phyloP scores from a whole-genome alignment of 805 yeast genomes.

The Starmerella lactis-condensi region DNA sequence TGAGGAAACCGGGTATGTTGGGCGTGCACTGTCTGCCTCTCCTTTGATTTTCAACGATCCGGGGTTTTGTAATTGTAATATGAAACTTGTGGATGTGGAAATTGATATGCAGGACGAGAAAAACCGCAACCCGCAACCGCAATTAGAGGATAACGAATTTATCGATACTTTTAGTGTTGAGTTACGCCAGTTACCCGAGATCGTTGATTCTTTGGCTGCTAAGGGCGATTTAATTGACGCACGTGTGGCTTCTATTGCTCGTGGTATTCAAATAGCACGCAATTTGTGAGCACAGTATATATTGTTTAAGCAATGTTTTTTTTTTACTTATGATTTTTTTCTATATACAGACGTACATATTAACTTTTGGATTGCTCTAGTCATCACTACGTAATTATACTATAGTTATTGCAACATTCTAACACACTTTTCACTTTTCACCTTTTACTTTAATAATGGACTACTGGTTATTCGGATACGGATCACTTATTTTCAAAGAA shows the following conservation, averaged over 20 bases:
- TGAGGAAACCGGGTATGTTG: slow-evolving; percentile 88
- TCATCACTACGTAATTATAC: background rate
- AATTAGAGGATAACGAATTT: slow-evolving; percentile 75
- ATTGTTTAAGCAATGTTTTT: background rate
- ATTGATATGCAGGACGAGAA: slow-evolving; percentile 51
- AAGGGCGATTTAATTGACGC: slow-evolving; percentile 75
- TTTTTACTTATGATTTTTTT: background rate
- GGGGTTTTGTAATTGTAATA: slow-evolving; percentile 77
- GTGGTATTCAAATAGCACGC: slow-evolving; percentile 51
- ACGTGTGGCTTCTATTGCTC: slow-evolving; percentile 68
- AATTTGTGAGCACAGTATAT: background rate
- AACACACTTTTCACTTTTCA: background rate
- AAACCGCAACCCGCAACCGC: slow-evolving; percentile 40
- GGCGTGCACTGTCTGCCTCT: slow-evolving; percentile 32
- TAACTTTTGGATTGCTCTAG: background rate
- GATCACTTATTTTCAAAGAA: slow-evolving; percentile 75
- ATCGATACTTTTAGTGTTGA: slow-evolving; percentile 69
- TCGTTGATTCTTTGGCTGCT: slow-evolving; percentile 31
- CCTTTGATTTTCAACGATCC: slow-evolving; percentile 56
- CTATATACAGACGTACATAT: too few species aligned
- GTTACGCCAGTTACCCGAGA: slow-evolving; percentile 36
- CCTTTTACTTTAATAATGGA: slow-evolving; percentile 8
- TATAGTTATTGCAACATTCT: background rate
- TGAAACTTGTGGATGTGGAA: slow-evolving; percentile 58
- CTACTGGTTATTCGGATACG: slow-evolving; percentile 74